Percentiles rank a stretch among this genome's conserved stretches.
Conservation (phyloP, 1,284 basidiomycete genomes). For the Puccinia horiana region DNA sequence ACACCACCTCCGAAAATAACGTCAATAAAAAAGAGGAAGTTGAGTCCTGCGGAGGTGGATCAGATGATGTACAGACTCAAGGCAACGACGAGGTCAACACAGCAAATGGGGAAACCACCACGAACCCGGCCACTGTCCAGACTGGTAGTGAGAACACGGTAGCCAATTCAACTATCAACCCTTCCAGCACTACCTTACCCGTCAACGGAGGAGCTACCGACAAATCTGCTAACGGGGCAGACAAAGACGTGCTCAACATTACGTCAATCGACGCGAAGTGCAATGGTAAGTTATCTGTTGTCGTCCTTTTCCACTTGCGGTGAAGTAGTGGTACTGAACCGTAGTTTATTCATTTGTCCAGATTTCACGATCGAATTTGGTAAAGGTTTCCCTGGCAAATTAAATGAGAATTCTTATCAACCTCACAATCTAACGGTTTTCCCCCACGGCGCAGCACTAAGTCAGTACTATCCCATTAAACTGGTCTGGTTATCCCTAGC, state of each 20-base stretch:
- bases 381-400: slow-evolving; percentile 4
- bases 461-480: neutral
- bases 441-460: slow-evolving; percentile 12
- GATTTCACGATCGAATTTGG: slow-evolving; percentile 40
- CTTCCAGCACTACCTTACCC: too few species aligned
- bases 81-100: neutral
- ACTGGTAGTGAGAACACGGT: too few species aligned
- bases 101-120: too few species aligned
- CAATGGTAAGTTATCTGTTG: neutral
- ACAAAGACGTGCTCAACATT: too few species aligned
- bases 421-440: neutral
- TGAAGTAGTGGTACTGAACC: neutral
- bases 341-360: neutral
- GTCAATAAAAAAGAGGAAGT: neutral
- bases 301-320: too few species aligned
- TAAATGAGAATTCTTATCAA: slow-evolving; percentile 12
- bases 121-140: too few species aligned
- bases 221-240: too few species aligned
- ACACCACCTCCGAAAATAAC: neutral
- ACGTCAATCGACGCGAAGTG: neutral
- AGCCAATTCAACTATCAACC: too few species aligned
- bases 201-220: too few species aligned
- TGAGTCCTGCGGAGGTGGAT: neutral
- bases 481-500: neutral
- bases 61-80: neutral